Base-by-base conservation (phyloP, 371 early-diverging fungal genomes). In the Mucor plumbeus region DNA sequence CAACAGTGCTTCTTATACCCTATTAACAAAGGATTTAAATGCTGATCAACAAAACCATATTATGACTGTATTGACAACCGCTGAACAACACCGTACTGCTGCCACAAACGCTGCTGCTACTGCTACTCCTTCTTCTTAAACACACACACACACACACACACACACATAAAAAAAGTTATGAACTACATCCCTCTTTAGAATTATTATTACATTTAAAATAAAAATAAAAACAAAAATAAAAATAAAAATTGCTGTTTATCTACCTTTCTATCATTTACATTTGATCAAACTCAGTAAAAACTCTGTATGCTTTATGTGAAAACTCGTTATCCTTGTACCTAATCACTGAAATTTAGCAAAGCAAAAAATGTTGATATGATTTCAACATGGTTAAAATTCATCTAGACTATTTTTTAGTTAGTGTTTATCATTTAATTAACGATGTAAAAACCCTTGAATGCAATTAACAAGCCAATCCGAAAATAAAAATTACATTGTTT, bases 11-110 rank as follows among this genome's bases (percentile, higher is more conserved):
- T 84, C 84, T 39, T 84, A 84, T 72, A 75, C 84, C 56, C 72
- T 80, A 36, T 73, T 84, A 64, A 84, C 82, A 41, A 84, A 84
- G 66, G 84, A 84, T 61, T 70, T 84, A 65, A 79, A 71, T 69
- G 75, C 76, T 36, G 82, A 84, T 33, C 82, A 81, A 63, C 84
- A 84, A 64, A 75, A 63, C 55, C 71, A 71, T 33, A 81, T 84
- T 44, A 75, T 84, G 79, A 63, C 72, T 43, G 71, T 84, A 55
- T 70, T 84, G 62, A 64, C 74, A 44, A 76, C 71, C 38, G 82
- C 80, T 44, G 84, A 81, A 69, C 77, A 81, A 57, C 72, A 73
- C 44, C 76, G 77, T 33, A 70, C 61, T 15, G 61, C 67, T 38
- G 68, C 70, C 13, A 11, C 65, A 7, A 47, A 60, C 5, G 50